Base-by-base conservation (phyloP, 2,329 filamentous ascomycete species). In the Calonectria ilicicola region DNA sequence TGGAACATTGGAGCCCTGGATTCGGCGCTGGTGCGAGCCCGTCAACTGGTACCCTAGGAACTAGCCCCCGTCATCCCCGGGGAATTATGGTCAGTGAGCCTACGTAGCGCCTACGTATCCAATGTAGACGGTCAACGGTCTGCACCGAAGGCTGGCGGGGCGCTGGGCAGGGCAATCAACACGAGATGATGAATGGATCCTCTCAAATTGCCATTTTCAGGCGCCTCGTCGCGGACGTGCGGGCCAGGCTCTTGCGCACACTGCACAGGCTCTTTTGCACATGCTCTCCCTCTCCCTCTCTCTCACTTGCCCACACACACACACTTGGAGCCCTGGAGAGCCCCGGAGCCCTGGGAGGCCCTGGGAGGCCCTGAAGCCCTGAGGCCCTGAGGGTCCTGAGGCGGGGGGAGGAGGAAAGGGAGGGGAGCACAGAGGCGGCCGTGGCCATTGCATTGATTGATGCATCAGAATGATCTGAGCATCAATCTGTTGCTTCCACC, bases 161-260 rank as follows among this genome's bases (percentile, higher is more conserved):
- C 76, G 51, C 51, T 56, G 51, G 19, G 51, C 70, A 74, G 67
- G 67, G 74, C 75, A 79, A 79, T 79, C 74, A 79, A 80, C 78
- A 80, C 77, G 78, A 80, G 78, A 80, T 80, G 75, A 79, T 74
- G 77, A 72, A 80, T 79, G 78, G 78, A 76, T 78, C 78, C 78
- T 79, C 73, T 76, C 76, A 80, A 77, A 77, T 80, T 75, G 64
- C 64, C 38, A 72, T 58, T 60, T 35, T 67, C 60, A 65, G 47
- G 26, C 29, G 44, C 66, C 65, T 53, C 44, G 60, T 53, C 44
- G 60, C 21, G 53, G 67, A 67, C 44, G 62, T 66, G 44, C 64
- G 51, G 17, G 27, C 51, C 27, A 21, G 27, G 2, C 17, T 56
- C 26, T 56, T 19, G 51, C 51, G 19, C 27, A 56, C 29, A 35